These are phyloP conservation scores for Brassica incana DNA, from an alignment of 345 rosid species.

Conservation along the genomic window DNA sequence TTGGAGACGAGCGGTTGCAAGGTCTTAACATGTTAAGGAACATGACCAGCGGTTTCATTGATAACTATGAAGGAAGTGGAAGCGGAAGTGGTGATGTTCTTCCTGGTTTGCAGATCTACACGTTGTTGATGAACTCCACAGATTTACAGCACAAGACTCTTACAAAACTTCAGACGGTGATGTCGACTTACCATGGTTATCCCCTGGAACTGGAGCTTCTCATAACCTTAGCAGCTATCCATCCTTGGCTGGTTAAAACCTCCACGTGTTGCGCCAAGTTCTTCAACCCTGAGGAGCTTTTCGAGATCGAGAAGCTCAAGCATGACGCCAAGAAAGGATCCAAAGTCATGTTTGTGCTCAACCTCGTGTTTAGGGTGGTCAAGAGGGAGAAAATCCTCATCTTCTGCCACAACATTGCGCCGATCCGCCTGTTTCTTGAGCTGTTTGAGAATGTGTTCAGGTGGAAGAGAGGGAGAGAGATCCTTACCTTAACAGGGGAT, in stretches of 20 bases:
- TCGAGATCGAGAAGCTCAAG: slow-evolving; percentile 56
- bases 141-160: slow-evolving; percentile 62
- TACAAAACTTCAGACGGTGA: slow-evolving; percentile 61
- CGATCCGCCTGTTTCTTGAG: slow-evolving; percentile 63
- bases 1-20: slow-evolving; percentile 64
- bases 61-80: slow-evolving; percentile 65
- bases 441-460: slow-evolving; percentile 66
- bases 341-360: slow-evolving; percentile 87
- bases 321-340: slow-evolving; percentile 70
- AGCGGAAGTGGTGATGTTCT: slow-evolving; percentile 57
- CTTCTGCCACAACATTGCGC: slow-evolving; percentile 95
- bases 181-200: slow-evolving; percentile 62
- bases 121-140: slow-evolving; percentile 82
- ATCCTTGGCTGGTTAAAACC: slow-evolving; percentile 75
- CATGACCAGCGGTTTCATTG: slow-evolving; percentile 69
- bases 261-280: slow-evolving; percentile 66
- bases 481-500: slow-evolving; percentile 77
- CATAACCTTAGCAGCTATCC: slow-evolving; percentile 85
- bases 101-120: slow-evolving; percentile 90
- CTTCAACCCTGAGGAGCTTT: slow-evolving; percentile 48
- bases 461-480: slow-evolving; percentile 79
- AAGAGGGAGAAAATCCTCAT: slow-evolving; percentile 73
- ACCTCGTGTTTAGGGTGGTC: slow-evolving; percentile 73
- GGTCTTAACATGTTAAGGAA: slow-evolving; percentile 80
- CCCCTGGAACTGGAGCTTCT: slow-evolving; percentile 84